Conservation (phyloP, 225 moss, liverwort and hornwort genomes). For the Straminergon stramineum region DNA sequence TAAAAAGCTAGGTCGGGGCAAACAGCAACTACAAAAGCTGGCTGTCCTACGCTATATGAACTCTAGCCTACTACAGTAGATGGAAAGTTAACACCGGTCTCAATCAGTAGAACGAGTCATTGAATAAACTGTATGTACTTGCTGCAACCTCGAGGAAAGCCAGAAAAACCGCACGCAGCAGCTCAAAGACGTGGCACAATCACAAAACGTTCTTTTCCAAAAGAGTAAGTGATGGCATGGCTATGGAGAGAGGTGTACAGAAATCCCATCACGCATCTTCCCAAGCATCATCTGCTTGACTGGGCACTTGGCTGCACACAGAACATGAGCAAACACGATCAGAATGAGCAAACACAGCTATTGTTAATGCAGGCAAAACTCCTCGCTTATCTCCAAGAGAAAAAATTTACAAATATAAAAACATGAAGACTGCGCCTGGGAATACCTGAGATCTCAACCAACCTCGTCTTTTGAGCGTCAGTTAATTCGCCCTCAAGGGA, state of each 20-base stretch:
- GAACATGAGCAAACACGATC: background rate
- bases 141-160: background rate
- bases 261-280: constrained; percentile 63
- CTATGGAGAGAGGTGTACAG: constrained; percentile 36
- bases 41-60: background rate
- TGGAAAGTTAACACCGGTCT: background rate
- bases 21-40: background rate
- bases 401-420: background rate
- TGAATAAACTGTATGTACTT: background rate
- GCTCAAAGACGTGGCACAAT: background rate
- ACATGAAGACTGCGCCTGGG: background rate
- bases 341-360: background rate
- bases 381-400: background rate
- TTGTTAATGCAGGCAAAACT: background rate
- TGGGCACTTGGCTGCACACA: constrained; percentile 52
- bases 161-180: background rate
- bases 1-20: background rate
- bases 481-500: constrained; percentile 65
- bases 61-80: background rate
- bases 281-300: constrained; percentile 80
- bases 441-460: constrained; percentile 59
- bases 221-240: background rate
- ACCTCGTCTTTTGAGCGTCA: constrained; percentile 47
- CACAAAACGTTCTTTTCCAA: background rate
- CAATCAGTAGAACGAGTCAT: background rate